Evolutionary conservation across 116 monocot species (phyloP).

Genomic region (Zostera marina): DNA sequence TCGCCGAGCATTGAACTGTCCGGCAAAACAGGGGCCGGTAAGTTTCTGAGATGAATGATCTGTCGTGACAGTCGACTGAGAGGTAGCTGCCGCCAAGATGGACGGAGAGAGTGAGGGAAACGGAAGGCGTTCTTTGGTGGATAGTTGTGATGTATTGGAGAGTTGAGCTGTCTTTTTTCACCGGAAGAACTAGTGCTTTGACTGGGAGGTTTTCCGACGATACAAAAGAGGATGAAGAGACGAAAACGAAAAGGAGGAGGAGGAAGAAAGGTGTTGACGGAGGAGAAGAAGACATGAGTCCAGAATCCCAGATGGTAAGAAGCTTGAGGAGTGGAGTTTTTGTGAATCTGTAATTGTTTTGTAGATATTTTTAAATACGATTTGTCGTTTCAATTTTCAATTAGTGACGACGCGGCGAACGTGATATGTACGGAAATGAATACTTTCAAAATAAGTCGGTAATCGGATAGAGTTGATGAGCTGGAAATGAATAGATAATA

Average conservation of each 20-base stretch:
- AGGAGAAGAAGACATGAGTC: no score
- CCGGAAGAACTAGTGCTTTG: slow-evolving; percentile 25
- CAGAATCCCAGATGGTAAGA: background rate
- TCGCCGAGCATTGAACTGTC: background rate
- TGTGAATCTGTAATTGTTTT: no score
- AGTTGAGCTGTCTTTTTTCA: slow-evolving; percentile 27
- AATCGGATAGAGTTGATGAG: no score
- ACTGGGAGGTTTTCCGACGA: background rate
- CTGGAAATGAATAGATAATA: no score
- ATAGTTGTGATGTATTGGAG: slow-evolving; percentile 41
- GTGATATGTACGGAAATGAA: no score
- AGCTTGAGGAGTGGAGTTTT: no score
- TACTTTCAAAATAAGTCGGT: no score
- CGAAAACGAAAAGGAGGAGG: slow-evolving; percentile 4
- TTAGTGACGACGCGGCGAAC: no score
- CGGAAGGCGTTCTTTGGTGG: slow-evolving; percentile 23
- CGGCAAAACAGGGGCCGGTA: slow-evolving; percentile 30
- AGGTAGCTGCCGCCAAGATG: slow-evolving; percentile 35
- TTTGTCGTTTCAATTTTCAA: no score
- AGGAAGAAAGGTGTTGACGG: background rate
- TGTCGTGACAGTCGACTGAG: slow-evolving; percentile 43
- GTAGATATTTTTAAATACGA: no score
- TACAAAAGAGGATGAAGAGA: slow-evolving; percentile 4
- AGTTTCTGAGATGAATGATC: slow-evolving; percentile 24
- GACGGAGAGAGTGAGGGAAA: slow-evolving; percentile 19